Evolutionary conservation across 2,329 filamentous ascomycete species (phyloP).

Genomic region (Fusarium sororula): DNA sequence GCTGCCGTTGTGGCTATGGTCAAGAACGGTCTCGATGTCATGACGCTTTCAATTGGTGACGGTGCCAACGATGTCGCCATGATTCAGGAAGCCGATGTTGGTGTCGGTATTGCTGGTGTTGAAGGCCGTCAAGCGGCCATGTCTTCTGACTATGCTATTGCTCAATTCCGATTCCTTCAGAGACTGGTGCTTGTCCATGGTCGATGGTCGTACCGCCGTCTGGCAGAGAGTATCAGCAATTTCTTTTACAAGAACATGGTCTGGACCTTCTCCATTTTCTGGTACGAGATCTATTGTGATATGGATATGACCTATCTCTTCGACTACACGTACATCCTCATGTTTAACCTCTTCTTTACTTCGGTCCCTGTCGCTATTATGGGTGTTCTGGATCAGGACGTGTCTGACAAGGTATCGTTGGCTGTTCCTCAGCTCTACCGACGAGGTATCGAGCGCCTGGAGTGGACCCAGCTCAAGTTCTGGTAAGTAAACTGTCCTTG

Average conservation of each 20-base stretch:
- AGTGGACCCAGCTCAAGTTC: conserved; percentile 97
- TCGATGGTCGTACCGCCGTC: conserved; percentile 92
- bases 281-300: conserved; percentile 95
- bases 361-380: conserved; percentile 94
- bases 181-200: conserved; percentile 89
- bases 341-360: conserved; percentile 97
- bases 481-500: conserved; percentile 69
- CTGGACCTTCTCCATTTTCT: conserved; percentile 96
- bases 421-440: conserved; percentile 96
- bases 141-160: conserved; percentile 96
- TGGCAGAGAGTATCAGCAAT: conserved; percentile 94
- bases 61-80: conserved; percentile 97
- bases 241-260: conserved; percentile 99
- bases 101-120: conserved; percentile 92
- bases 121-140: conserved; percentile 94
- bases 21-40: conserved; percentile 92
- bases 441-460: conserved; percentile 91
- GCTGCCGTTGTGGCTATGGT: conserved; percentile 97
- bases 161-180: conserved; percentile 89
- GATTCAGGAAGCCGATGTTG: conserved; percentile 98
- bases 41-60: conserved; percentile 93
- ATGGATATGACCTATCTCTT: conserved; percentile 97
- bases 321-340: conserved; percentile 96
- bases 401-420: conserved; percentile 91
- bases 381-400: conserved; percentile 96